Base-by-base conservation (phyloP, 2,329 filamentous ascomycete genomes). In the Orbilia quercus region DNA sequence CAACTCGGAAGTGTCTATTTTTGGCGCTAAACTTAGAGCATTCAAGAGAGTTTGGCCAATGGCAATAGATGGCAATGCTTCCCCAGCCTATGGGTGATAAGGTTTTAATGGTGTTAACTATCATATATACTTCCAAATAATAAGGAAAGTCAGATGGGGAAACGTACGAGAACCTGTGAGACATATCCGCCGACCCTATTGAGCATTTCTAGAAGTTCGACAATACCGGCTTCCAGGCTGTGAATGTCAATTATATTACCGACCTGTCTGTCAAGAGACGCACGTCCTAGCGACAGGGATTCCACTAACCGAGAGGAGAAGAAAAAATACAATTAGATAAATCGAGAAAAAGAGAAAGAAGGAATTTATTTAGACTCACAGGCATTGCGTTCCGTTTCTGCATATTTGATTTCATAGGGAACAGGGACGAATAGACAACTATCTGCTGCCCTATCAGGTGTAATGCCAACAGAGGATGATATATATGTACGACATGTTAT, bases 371-470 rank as follows among this genome's bases (percentile, higher is more conserved):
- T n/a, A n/a, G 6, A 55, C 69, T 36, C 28, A 73, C 69, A 53
- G 1, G 69, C 89, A 74, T 86, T 89, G 82, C 88, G 89, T 80
- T 91, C 89, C 20, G 88, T 86, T 79, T 96, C 92, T 79, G 88
- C 89, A 82, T 96, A 96, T 80, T 91, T 89, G 80, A 98, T 89
- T 83, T 95, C 92, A 83, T 98, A 91, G 47, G 95, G 95, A 1
- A 99, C 94, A 78, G 96, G 94, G 79, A 98, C 95, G 85, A 99
- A 99, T 75, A 96, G 88, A 82, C 94, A 97, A 81, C 91, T 96
- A 83, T 99, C 95, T 78, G 92, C 91, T 75, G 95, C 93, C 79
- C 95, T 89, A 84, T 99, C 95, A 74, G 92, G 88, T 78, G 92
- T 97, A 77, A 97, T 92, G 77, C 95, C 94, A 65, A 98, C 95